These are phyloP conservation scores for Pisolithus orientalis DNA, from an alignment of 768 basidiomycete genomes.

Conservation along the genomic window DNA sequence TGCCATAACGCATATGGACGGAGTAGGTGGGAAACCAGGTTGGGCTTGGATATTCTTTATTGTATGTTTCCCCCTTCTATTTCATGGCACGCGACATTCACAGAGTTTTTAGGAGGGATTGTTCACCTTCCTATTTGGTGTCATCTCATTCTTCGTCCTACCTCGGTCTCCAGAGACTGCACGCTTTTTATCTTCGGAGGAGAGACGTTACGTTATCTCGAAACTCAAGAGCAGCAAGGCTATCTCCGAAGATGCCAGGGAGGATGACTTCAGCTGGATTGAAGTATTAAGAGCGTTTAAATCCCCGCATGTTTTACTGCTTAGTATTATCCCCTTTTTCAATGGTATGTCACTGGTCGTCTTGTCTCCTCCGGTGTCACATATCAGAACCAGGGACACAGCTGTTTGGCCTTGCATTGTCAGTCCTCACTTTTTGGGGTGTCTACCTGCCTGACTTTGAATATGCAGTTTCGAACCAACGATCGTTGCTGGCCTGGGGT, in stretches of 20 bases:
- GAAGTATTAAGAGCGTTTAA: slow-evolving; percentile 45
- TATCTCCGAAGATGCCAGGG: slow-evolving; percentile 34
- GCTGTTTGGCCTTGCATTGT: slow-evolving; percentile 17
- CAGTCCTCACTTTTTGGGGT: slow-evolving; percentile 14
- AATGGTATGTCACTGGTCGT: slow-evolving; percentile 33
- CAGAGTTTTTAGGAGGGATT: background rate
- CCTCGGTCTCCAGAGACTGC: too few relatives aligned
- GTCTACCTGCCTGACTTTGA: slow-evolving; percentile 30
- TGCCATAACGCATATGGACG: slow-evolving; percentile 36
- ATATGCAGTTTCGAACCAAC: slow-evolving; percentile 60
- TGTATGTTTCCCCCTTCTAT: slow-evolving; percentile 18
- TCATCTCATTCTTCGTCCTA: too few relatives aligned
- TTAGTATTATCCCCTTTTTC: slow-evolving; percentile 47
- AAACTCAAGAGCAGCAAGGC: slow-evolving; percentile 20
- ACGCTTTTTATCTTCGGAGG: slow-evolving; percentile 28
- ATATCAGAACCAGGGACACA: slow-evolving; percentile 9
- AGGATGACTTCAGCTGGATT: slow-evolving; percentile 48
- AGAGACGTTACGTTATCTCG: slow-evolving; percentile 42
- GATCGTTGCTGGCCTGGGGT: slow-evolving; percentile 60
- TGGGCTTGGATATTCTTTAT: slow-evolving; percentile 62
- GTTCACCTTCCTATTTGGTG: too few relatives aligned
- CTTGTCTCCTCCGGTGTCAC: background rate
- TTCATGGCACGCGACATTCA: background rate
- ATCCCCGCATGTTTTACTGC: slow-evolving; percentile 49
- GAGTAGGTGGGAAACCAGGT: slow-evolving; percentile 33